A percentile compares a stretch with the other conserved stretches of the same genome.
These are phyloP conservation scores for Xylariales sp. DNA, from an alignment of 2,329 filamentous ascomycete species.

Conservation along the genomic window DNA sequence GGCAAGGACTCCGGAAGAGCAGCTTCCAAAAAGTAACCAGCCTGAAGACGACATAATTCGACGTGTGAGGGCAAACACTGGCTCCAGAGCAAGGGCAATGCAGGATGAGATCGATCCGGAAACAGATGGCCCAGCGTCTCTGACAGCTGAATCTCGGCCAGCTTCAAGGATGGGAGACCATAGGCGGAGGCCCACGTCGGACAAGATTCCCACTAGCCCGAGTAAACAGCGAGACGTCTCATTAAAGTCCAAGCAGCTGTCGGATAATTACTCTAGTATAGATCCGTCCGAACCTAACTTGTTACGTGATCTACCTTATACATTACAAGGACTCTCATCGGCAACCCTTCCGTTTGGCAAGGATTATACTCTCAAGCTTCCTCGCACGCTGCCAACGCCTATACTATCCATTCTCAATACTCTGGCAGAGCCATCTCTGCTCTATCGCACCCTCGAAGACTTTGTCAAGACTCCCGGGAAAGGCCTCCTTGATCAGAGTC, in stretches of 20 bases:
- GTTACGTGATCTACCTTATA: slow-evolving; percentile 82
- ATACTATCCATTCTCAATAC: slow-evolving; percentile 84
- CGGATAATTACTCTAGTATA: slow-evolving; percentile 51
- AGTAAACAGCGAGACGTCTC: slow-evolving; percentile 43
- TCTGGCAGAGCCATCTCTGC: slow-evolving; percentile 86
- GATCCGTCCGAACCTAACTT: slow-evolving; percentile 63
- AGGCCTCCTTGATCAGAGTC: slow-evolving; percentile 85
- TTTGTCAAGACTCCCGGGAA: slow-evolving; percentile 80
- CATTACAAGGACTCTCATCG: slow-evolving; percentile 86
- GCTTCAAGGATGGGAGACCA: slow-evolving; percentile 15
- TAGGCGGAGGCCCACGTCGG: slow-evolving; percentile 20
- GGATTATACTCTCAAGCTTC: slow-evolving; percentile 68
- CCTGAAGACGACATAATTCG: slow-evolving; percentile 4
- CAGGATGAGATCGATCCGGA: slow-evolving; percentile 2
- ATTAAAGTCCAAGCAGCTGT: slow-evolving; percentile 52
- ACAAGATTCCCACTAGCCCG: slow-evolving; percentile 10
- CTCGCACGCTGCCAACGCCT: slow-evolving; percentile 74
- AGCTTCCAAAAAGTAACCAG: not conserved
- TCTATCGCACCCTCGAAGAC: slow-evolving; percentile 74
- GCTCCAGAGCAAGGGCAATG: slow-evolving; percentile 1
- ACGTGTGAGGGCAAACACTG: slow-evolving; percentile 3
- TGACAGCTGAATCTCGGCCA: slow-evolving; percentile 1
- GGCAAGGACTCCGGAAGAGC: slow-evolving; percentile 4
- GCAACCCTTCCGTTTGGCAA: slow-evolving; percentile 74
- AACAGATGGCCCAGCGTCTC: slow-evolving; percentile 14